Conservation (phyloP, 2,329 filamentous ascomycete species). For the Fusarium oligoseptatum region DNA sequence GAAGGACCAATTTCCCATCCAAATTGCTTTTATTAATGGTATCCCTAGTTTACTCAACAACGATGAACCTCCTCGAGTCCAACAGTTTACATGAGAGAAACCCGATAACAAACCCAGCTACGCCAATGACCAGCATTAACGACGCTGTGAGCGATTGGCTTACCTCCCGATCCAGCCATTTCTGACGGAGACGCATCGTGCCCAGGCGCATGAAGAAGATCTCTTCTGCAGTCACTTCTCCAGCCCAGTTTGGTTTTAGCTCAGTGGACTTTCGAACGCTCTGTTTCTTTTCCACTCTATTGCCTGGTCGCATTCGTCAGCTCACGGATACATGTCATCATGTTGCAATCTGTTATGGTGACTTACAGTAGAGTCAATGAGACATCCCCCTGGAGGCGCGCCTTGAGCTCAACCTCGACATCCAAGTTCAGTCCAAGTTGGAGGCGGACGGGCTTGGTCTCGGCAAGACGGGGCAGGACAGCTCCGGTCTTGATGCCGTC, state of each 20-base stretch:
- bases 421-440: slow-evolving; percentile 38
- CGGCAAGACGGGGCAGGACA: slow-evolving; percentile 32
- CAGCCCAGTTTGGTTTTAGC: slow-evolving; percentile 24
- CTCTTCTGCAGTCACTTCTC: slow-evolving; percentile 34
- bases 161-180: slow-evolving; percentile 33
- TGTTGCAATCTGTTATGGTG: not conserved
- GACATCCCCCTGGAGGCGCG: slow-evolving; percentile 35
- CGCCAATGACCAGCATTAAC: slow-evolving; percentile 38
- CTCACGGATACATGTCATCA: not conserved
- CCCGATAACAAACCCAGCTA: slow-evolving; percentile 26
- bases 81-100: slow-evolving; percentile 32
- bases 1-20: not conserved
- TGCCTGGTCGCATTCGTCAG: slow-evolving; percentile 16
- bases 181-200: slow-evolving; percentile 29
- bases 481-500: slow-evolving; percentile 36
- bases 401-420: slow-evolving; percentile 37
- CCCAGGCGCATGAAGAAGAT: slow-evolving; percentile 38
- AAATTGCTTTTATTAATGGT: not conserved
- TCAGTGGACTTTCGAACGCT: slow-evolving; percentile 29
- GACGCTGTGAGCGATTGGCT: slow-evolving; percentile 36
- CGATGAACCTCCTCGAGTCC: slow-evolving; percentile 16
- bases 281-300: slow-evolving; percentile 39
- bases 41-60: not conserved
- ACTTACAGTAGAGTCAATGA: slow-evolving; percentile 39
- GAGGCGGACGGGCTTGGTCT: slow-evolving; percentile 38